Conservation (phyloP, 208 protist genomes). For the Leptomonas pyrrhocoris region DNA sequence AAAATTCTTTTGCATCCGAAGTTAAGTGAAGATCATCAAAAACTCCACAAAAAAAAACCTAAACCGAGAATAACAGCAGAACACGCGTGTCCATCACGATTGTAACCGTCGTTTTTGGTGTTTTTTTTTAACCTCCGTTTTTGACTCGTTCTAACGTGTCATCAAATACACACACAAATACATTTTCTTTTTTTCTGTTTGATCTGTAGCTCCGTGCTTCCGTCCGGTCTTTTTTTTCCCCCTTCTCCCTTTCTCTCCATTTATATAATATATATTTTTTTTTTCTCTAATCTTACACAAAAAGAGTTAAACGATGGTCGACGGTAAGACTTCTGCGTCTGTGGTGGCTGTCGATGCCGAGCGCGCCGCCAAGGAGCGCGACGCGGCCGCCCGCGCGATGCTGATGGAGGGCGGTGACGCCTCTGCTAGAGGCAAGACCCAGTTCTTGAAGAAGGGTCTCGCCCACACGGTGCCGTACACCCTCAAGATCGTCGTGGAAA, state of each 20-base stretch:
- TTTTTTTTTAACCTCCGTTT: too few species aligned
- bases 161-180: slow-evolving; percentile 14
- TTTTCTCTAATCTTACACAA: not conserved
- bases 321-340: slow-evolving; percentile 59
- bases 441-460: slow-evolving; percentile 53
- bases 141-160: slow-evolving; percentile 5
- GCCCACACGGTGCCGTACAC: slow-evolving; percentile 77
- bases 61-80: slow-evolving; percentile 2
- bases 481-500: slow-evolving; percentile 52
- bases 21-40: slow-evolving; percentile 21
- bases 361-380: slow-evolving; percentile 57
- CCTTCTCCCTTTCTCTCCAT: not conserved
- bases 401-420: slow-evolving; percentile 46
- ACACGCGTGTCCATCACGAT: slow-evolving; percentile 2
- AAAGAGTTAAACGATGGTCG: slow-evolving; percentile 43
- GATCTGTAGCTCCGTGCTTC: slow-evolving; percentile 4
- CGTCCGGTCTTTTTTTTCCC: slow-evolving; percentile 2
- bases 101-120: not conserved
- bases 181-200: not conserved
- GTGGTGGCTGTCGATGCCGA: slow-evolving; percentile 57
- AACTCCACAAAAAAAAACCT: slow-evolving; percentile 3
- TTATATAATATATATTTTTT: not conserved
- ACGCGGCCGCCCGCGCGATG: slow-evolving; percentile 55
- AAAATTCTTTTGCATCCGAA: not conserved
- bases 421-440: slow-evolving; percentile 24